phyloP scores from a whole-genome alignment of 805 yeast genomes.

The Metschnikowia borealis region DNA sequence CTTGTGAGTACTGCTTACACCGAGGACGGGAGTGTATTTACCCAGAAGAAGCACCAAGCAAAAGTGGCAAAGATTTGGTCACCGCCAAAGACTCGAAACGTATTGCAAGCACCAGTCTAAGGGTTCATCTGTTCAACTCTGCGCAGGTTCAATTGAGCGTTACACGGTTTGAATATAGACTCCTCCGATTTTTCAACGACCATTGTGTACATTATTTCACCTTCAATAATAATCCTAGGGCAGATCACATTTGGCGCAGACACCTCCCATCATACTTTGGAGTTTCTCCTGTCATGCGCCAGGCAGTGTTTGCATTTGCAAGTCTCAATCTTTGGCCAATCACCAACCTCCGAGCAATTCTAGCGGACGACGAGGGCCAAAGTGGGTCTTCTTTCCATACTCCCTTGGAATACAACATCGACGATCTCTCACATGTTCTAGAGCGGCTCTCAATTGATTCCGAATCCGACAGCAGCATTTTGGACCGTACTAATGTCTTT shows the following conservation, averaged over 20 bases:
- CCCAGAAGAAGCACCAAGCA: slow-evolving; percentile 7
- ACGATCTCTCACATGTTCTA: slow-evolving; percentile 11
- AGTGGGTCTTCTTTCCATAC: neutral
- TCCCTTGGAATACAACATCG: neutral
- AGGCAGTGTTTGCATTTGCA: slow-evolving; percentile 23
- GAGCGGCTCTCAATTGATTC: slow-evolving; percentile 7
- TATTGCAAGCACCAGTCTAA: neutral
- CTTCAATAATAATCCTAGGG: slow-evolving; percentile 19
- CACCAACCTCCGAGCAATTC: slow-evolving; percentile 14
- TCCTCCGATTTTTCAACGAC: slow-evolving; percentile 26
- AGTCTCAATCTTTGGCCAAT: slow-evolving; percentile 25
- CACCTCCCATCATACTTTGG: slow-evolving; percentile 26
- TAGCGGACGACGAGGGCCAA: slow-evolving; percentile 7
- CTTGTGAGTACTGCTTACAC: slow-evolving; percentile 32
- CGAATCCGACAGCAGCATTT: slow-evolving; percentile 15
- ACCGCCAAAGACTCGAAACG: too few species aligned
- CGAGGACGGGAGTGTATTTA: slow-evolving; percentile 26
- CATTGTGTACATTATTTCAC: slow-evolving; percentile 27
- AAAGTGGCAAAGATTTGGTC: neutral
- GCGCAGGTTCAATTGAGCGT: slow-evolving; percentile 20
- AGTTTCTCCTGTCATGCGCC: slow-evolving; percentile 24
- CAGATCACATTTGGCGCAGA: slow-evolving; percentile 24
- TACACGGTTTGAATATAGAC: slow-evolving; percentile 22
- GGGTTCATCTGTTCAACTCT: slow-evolving; percentile 11
- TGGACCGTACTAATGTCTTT: slow-evolving; percentile 24